These are phyloP conservation scores for Plantago ovata DNA, from an alignment of 257 asterid species.

Conservation along the genomic window DNA sequence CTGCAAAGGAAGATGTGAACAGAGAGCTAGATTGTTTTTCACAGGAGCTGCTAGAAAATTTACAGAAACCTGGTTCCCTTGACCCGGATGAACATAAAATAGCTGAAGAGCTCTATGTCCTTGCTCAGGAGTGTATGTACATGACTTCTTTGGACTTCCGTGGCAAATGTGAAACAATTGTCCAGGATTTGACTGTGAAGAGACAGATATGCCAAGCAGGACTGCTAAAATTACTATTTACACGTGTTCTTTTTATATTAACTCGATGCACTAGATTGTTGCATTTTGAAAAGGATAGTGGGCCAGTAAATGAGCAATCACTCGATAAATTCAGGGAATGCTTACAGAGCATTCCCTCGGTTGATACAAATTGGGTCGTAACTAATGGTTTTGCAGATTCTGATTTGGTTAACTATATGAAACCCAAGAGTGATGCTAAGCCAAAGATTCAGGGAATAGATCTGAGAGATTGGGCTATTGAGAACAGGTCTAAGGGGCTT, in stretches of 20 bases:
- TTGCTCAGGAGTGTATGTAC: slow-evolving; percentile 60
- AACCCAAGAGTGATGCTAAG: slow-evolving; percentile 29
- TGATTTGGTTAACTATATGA: slow-evolving; percentile 27
- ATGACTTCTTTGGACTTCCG: slow-evolving; percentile 76
- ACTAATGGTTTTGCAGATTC: slow-evolving; percentile 50
- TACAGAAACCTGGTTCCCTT: slow-evolving; percentile 46
- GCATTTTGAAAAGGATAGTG: slow-evolving; percentile 80
- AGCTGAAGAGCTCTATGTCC: slow-evolving; percentile 65
- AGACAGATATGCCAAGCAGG: slow-evolving; percentile 74
- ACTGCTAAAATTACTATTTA: slow-evolving; percentile 61
- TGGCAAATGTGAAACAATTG: slow-evolving; percentile 77
- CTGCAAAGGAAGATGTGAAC: slow-evolving; percentile 81
- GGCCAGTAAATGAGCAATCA: slow-evolving; percentile 70
- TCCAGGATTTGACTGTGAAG: slow-evolving; percentile 71
- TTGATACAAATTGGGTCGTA: slow-evolving; percentile 76
- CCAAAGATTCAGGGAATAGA: slow-evolving; percentile 35
- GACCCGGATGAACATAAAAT: slow-evolving; percentile 45
- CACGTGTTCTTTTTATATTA: slow-evolving; percentile 91
- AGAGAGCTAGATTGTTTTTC: slow-evolving; percentile 70
- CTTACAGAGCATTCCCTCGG: slow-evolving; percentile 75
- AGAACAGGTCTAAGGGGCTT: slow-evolving; percentile 33
- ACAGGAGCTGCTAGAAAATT: slow-evolving; percentile 53
- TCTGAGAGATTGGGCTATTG: slow-evolving; percentile 27
- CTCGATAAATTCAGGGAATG: slow-evolving; percentile 77
- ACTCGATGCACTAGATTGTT: slow-evolving; percentile 91